Evolutionary conservation across 495 filamentous ascomycete genomes (phyloP).

Genomic region (Geopyxis carbonaria): DNA sequence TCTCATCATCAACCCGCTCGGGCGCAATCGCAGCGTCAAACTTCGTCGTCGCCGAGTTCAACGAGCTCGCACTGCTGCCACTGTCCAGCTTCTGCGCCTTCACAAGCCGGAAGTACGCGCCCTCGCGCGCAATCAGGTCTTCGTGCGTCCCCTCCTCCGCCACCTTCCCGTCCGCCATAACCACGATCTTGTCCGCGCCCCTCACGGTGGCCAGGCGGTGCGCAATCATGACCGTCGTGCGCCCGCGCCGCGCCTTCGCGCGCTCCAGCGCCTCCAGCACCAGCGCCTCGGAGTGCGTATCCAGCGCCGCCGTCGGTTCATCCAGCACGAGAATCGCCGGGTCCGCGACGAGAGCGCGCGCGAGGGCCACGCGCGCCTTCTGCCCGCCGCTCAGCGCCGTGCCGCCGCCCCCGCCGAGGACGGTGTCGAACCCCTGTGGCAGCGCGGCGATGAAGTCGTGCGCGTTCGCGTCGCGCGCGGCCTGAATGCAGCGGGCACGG

Average conservation of each 20-base stretch:
- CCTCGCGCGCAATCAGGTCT: constrained; percentile 28
- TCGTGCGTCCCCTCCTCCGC: constrained; percentile 37
- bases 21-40: too few relatives aligned
- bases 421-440: constrained; percentile 32
- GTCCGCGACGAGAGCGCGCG: constrained; percentile 33
- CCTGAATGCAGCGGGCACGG: constrained; percentile 23
- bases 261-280: constrained; percentile 32
- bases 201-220: constrained; percentile 42
- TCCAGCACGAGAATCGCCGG: constrained; percentile 37
- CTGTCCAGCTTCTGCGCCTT: constrained; percentile 21
- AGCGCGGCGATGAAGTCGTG: constrained; percentile 30
- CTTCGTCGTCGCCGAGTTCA: constrained; percentile 15
- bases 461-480: constrained; percentile 29
- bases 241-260: constrained; percentile 8
- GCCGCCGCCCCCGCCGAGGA: constrained; percentile 32
- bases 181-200: constrained; percentile 36
- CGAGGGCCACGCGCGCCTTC: constrained; percentile 45
- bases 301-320: constrained; percentile 41
- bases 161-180: constrained; percentile 32
- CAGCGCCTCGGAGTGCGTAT: constrained; percentile 31
- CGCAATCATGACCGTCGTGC: constrained; percentile 34
- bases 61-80: constrained; percentile 12
- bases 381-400: constrained; percentile 40
- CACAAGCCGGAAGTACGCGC: constrained; percentile 32
- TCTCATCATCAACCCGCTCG: neutral